Evolutionary conservation across 1,139 yeast genomes (phyloP).

Genomic region (Zygosaccharomyces sapae): DNA sequence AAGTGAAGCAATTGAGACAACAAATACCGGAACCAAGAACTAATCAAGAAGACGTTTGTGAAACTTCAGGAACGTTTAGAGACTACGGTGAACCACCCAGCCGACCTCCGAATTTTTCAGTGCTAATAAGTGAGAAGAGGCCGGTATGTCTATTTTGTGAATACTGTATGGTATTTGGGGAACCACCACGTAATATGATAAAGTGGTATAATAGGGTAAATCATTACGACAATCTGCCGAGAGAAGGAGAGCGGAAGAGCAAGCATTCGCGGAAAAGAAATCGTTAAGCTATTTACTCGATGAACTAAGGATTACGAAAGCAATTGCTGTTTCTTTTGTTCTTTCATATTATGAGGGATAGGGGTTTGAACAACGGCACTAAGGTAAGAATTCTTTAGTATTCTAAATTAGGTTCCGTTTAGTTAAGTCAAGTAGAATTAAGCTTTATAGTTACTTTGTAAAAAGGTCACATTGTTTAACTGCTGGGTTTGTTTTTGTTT

Average conservation of each 20-base stretch:
- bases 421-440: not conserved
- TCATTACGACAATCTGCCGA: slow-evolving; percentile 28
- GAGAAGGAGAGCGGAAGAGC: slow-evolving; percentile 10
- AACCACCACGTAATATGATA: slow-evolving; percentile 46
- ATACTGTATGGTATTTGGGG: slow-evolving; percentile 55
- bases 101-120: slow-evolving; percentile 29
- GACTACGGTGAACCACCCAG: slow-evolving; percentile 11
- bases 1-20: slow-evolving; percentile 8
- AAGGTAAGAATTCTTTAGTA: no score
- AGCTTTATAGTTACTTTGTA: no score
- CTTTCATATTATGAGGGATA: slow-evolving; percentile 5
- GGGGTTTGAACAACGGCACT: slow-evolving; percentile 1
- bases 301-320: not conserved
- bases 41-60: not conserved
- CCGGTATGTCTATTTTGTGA: slow-evolving; percentile 55
- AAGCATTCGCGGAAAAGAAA: slow-evolving; percentile 21
- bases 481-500: slow-evolving; percentile 8
- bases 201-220: slow-evolving; percentile 43
- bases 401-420: not conserved
- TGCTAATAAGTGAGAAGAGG: slow-evolving; percentile 22
- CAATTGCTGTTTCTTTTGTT: not conserved
- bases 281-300: slow-evolving; percentile 9
- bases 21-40: not conserved
- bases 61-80: not conserved
- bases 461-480: not conserved